Evolutionary conservation across 441 rosid species (phyloP), one percentile per base, ranked within the genome.

Genomic region (Syzygium malaccense): DNA sequence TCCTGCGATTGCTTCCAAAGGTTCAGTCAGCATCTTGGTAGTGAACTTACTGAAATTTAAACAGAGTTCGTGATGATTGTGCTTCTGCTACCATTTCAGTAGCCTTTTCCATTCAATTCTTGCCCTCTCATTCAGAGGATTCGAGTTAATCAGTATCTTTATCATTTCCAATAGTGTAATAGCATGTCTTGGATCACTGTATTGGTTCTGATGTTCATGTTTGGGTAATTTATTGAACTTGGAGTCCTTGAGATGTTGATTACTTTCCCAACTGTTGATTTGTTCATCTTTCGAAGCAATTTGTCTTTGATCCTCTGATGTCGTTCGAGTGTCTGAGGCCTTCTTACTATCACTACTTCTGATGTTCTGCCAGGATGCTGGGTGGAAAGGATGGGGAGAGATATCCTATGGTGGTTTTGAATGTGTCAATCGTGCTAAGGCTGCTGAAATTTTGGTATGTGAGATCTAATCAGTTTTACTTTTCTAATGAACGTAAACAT

Each of bases 311-410:
- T 58, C 66, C 30, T 58, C 30, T 58, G n/a, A 28, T 71, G 83
- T 71, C 9, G 14, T 88, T 75, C 17, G 30, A 49, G 55, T 85
- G 28, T 84, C 14, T 14, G 33, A 19, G 68, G 33, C 75, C 57
- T 53, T 85, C 56, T 20, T 49, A 49, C 55, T 23, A 25, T 12
- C 28, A 17, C 20, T 54, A 23, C 68, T 41, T 71, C 54, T 2
- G 23, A 85, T 88, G 85, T 57, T 87, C 66, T 62, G 85, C 86
- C 92, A 96, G 99, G 96, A 94, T 85, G 90, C 94, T 91, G 99
- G 99, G 86, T 97, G 99, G 99, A 95, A 96, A 93, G 92, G 91
- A 89, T 97, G 99, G 99, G 99, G 99, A 78, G 99, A 97, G 91
- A 95, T 97, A 91, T 97, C 99, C 4, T 97, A 97, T 92, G 98